These are phyloP conservation scores for Ophiognomonia clavigignenti-juglandacearum DNA, from an alignment of 2,329 filamentous ascomycete genomes.

Conservation along the genomic window DNA sequence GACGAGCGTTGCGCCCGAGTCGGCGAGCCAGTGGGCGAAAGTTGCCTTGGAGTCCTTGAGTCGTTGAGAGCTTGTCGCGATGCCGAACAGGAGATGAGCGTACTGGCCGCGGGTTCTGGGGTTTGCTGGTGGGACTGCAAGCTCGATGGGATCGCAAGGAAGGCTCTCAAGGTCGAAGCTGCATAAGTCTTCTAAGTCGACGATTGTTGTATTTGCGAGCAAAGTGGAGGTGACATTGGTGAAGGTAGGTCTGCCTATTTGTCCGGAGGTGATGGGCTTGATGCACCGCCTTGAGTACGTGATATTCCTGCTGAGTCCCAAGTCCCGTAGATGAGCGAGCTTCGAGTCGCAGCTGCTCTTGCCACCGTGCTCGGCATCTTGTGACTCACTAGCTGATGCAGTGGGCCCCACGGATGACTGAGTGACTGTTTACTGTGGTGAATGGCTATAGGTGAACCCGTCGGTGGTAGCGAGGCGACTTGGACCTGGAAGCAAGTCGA, in stretches of 20 bases:
- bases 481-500: not conserved
- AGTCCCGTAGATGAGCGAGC: not conserved
- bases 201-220: not conserved
- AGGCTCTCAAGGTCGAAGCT: not conserved
- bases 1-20: slow-evolving; percentile 8
- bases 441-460: not conserved
- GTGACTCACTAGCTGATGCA: no score
- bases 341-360: not conserved
- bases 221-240: slow-evolving; percentile 3
- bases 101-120: slow-evolving; percentile 18
- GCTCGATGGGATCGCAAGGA: slow-evolving; percentile 5
- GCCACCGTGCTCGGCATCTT: not conserved
- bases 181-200: slow-evolving; percentile 5
- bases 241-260: not conserved
- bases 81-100: slow-evolving; percentile 7
- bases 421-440: not conserved
- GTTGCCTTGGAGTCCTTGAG: slow-evolving; percentile 1
- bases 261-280: not conserved
- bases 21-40: slow-evolving; percentile 11
- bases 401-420: not conserved
- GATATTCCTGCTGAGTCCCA: slow-evolving; percentile 8
- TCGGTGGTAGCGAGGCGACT: not conserved
- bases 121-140: slow-evolving; percentile 8
- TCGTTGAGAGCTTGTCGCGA: slow-evolving; percentile 7
- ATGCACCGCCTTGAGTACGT: slow-evolving; percentile 11